Percentiles rank a stretch among this genome's conserved stretches.
These are phyloP conservation scores for Trametes coccinea DNA, from an alignment of 768 basidiomycete species.

Conservation along the genomic window DNA sequence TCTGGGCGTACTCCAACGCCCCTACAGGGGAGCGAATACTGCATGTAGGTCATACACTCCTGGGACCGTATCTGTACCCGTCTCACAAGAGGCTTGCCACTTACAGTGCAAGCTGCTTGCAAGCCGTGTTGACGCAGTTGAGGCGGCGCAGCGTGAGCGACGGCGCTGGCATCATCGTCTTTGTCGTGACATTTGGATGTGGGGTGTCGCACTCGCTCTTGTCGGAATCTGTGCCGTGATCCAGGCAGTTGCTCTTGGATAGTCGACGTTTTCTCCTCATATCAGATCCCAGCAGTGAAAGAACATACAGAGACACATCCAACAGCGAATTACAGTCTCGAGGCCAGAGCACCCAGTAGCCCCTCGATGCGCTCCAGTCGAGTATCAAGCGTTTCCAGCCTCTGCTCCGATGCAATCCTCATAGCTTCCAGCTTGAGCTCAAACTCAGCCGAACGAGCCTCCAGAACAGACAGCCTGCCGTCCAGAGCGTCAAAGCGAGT, in stretches of 20 bases:
- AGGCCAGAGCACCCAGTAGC: neutral
- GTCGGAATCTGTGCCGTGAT: slow-evolving; percentile 22
- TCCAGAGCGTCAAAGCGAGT: slow-evolving; percentile 12
- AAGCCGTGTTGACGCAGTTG: slow-evolving; percentile 7
- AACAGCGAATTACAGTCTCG: neutral
- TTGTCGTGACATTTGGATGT: slow-evolving; percentile 20
- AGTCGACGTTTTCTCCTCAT: neutral
- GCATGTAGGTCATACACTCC: neutral
- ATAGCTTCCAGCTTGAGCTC: neutral
- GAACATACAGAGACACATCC: too few species aligned
- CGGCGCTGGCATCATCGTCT: slow-evolving; percentile 14
- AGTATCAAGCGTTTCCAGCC: neutral
- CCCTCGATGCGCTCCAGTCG: slow-evolving; percentile 4
- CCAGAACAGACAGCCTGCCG: neutral
- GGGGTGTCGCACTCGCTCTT: slow-evolving; percentile 20
- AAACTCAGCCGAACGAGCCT: neutral
- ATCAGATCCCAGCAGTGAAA: too few species aligned
- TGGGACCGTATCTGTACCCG: too few species aligned
- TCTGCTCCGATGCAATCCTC: neutral
- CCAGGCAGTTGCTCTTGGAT: slow-evolving; percentile 20
- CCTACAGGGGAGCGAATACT: neutral
- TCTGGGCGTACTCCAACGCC: neutral
- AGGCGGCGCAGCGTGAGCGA: slow-evolving; percentile 1
- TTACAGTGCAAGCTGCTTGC: slow-evolving; percentile 9
- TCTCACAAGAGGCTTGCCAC: too few species aligned